phyloP scores from a whole-genome alignment of 2,329 filamentous ascomycete genomes.

The Chrysoporthe austroafricana region DNA sequence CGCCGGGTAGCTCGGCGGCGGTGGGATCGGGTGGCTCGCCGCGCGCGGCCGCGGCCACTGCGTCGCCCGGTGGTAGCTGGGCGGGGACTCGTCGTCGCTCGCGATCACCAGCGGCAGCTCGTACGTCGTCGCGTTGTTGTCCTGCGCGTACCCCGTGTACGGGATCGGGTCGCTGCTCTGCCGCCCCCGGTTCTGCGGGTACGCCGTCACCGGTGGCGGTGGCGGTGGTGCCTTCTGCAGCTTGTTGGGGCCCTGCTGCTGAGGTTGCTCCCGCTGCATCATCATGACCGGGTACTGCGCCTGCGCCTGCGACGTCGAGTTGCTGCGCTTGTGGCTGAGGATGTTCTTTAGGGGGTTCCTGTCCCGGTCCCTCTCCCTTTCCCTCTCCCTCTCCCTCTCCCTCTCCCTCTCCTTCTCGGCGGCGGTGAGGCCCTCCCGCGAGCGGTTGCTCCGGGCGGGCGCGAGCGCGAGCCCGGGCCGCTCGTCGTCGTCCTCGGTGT shows the following conservation, averaged over 20 bases:
- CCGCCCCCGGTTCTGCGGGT: conserved; percentile 22
- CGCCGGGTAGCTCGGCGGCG: conserved; percentile 13
- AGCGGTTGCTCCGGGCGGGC: conserved; percentile 30
- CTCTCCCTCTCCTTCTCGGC: conserved; percentile 33
- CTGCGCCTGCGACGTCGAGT: conserved; percentile 19
- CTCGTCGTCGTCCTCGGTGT: conserved; percentile 5
- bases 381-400: no score
- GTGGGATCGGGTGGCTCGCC: conserved; percentile 18
- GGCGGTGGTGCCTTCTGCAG: conserved; percentile 8
- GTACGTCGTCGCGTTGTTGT: conserved; percentile 20
- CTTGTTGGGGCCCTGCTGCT: conserved; percentile 18
- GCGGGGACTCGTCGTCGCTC: conserved; percentile 34
- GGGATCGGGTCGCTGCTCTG: conserved; percentile 27
- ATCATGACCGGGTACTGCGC: conserved; percentile 14
- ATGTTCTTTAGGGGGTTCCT: conserved; percentile 23
- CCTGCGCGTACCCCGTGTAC: conserved; percentile 14
- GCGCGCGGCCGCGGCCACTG: conserved; percentile 24
- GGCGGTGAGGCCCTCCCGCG: conserved; percentile 31
- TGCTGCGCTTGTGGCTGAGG: conserved; percentile 27
- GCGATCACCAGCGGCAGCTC: conserved; percentile 34
- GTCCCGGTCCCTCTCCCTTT: no score
- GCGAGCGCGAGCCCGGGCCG: conserved; percentile 30
- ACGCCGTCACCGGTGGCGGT: conserved; percentile 5
- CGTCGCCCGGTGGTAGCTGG: conserved; percentile 18
- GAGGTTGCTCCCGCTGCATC: conserved; percentile 11